Base-by-base conservation (phyloP, 2,329 filamentous ascomycete genomes). In the Dothideomycetidae sp. region DNA sequence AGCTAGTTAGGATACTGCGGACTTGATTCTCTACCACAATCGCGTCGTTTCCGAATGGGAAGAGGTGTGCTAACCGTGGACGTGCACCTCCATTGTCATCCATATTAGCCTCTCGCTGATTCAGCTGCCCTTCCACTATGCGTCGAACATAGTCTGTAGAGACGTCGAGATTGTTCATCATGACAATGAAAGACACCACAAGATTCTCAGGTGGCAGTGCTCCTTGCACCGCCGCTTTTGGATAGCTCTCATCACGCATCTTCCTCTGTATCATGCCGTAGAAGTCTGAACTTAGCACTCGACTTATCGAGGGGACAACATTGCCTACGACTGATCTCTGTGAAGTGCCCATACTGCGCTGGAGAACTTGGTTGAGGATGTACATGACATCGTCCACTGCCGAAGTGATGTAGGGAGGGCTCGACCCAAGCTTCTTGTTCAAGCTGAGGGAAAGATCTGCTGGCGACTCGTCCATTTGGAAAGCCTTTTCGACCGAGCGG, bases 381-480 rank as follows among this genome's bases (percentile, higher is more conserved):
- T 96, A 98, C 88, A 98, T 96, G 52, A 96, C 85, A 61, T 94
- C 90, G 62, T 98, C 90, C 5, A 98, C 86, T 0, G 88, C 86
- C 2, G 86, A 85, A 30, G 90, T 88, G 50, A 98, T 93, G 53
- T 83, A 92, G 1, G 90, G 90, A 2, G 84, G 73, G 48, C 85
- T 84, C 41, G 77, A 72, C 36, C 79, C 74, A 30, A 93, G 66
- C 3, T 78, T 67, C 51, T 70, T 81, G 50, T 70, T 77, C 29
- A 78, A 67, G 52, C 78, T 83, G 21, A 98, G 66, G 0, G 81
- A 81, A 13, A 98, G 64, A 13, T 84, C 84, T 1, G 69, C 62
- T 0, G 90, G 90, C 13, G 78, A 72, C 56, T 98, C 92, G 53
- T 98, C 90, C 31, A 98, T 66, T 56, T 98, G 88, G 58, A 98